A percentile compares a stretch with the other conserved stretches of the same genome.
Conservation (phyloP, 352 stramenopile species). For the Phytopythium helicoides region DNA sequence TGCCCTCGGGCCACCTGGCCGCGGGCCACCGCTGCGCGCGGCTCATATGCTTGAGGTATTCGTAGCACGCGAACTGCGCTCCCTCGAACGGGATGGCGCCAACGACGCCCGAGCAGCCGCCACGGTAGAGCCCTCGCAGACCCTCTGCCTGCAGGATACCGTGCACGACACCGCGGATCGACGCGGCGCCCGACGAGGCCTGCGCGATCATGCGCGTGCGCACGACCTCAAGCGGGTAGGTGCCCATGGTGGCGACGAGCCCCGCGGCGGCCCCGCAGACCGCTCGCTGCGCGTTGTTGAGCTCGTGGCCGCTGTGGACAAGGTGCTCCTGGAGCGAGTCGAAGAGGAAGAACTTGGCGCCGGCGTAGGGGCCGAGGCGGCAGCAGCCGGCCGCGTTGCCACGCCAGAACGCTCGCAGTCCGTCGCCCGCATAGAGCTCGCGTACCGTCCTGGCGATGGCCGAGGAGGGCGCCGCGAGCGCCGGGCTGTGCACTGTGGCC, state of each 20-base stretch:
- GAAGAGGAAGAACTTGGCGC: conserved; percentile 81
- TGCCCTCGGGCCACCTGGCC: conserved; percentile 62
- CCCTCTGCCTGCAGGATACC: conserved; percentile 66
- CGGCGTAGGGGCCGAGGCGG: conserved; percentile 70
- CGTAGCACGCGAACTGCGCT: conserved; percentile 83
- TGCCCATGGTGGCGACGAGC: conserved; percentile 67
- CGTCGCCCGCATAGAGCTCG: conserved; percentile 64
- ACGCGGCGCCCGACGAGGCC: conserved; percentile 27
- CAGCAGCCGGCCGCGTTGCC: conserved; percentile 77
- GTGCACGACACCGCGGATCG: conserved; percentile 56
- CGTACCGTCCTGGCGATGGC: conserved; percentile 36
- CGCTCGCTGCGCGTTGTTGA: conserved; percentile 51
- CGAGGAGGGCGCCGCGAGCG: conserved; percentile 5
- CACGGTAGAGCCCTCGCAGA: conserved; percentile 67
- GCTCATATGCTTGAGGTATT: conserved; percentile 65
- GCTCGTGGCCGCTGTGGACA: conserved; percentile 17
- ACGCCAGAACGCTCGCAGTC: conserved; percentile 73
- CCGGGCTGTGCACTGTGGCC: background rate
- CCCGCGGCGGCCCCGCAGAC: conserved; percentile 58
- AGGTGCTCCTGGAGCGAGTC: conserved; percentile 63
- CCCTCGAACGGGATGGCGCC: conserved; percentile 81
- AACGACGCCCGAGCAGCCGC: conserved; percentile 56
- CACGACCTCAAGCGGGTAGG: conserved; percentile 82
- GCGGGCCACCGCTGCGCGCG: conserved; percentile 47
- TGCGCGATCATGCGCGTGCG: conserved; percentile 80